These are phyloP conservation scores for Wakefieldia striispora DNA, from an alignment of 768 basidiomycete genomes.

Conservation along the genomic window DNA sequence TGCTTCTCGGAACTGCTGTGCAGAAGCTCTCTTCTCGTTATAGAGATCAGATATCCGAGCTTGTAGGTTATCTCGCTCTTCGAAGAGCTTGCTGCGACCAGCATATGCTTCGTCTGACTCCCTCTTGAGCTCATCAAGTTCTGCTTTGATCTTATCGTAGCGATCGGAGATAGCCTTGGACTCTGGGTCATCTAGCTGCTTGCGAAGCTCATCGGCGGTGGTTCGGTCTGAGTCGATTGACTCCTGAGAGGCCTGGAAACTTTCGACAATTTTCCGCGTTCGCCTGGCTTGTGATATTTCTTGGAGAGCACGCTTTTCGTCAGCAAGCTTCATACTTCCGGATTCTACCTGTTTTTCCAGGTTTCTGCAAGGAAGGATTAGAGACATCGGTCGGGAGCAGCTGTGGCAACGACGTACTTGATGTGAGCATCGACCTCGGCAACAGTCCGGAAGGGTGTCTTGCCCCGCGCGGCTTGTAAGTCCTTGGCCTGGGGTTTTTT, in stretches of 20 bases:
- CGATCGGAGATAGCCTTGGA: slow-evolving; percentile 76
- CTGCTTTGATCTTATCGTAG: slow-evolving; percentile 77
- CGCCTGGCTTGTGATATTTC: slow-evolving; percentile 80
- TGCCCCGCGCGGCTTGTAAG: slow-evolving; percentile 75
- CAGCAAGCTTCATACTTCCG: slow-evolving; percentile 86
- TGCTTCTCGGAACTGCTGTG: slow-evolving; percentile 70
- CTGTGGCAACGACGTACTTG: slow-evolving; percentile 49
- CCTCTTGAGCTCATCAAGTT: slow-evolving; percentile 84
- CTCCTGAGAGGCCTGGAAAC: slow-evolving; percentile 76
- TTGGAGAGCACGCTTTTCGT: slow-evolving; percentile 92
- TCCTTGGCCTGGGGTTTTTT: slow-evolving; percentile 68
- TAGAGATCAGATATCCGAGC: slow-evolving; percentile 68
- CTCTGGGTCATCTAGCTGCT: slow-evolving; percentile 89
- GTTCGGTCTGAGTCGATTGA: slow-evolving; percentile 77
- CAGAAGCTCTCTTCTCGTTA: slow-evolving; percentile 73
- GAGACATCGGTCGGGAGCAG: not conserved
- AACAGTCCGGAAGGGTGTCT: slow-evolving; percentile 75
- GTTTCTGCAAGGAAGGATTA: slow-evolving; percentile 44
- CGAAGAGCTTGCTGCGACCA: slow-evolving; percentile 76
- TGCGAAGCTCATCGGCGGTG: slow-evolving; percentile 73
- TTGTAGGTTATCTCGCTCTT: slow-evolving; percentile 78
- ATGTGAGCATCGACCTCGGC: slow-evolving; percentile 87
- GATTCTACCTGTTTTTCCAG: slow-evolving; percentile 92
- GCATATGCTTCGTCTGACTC: slow-evolving; percentile 84
- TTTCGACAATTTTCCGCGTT: slow-evolving; percentile 70